Conservation (phyloP, 164 flowering plant genomes). For the Liriodendron chinense region DNA sequence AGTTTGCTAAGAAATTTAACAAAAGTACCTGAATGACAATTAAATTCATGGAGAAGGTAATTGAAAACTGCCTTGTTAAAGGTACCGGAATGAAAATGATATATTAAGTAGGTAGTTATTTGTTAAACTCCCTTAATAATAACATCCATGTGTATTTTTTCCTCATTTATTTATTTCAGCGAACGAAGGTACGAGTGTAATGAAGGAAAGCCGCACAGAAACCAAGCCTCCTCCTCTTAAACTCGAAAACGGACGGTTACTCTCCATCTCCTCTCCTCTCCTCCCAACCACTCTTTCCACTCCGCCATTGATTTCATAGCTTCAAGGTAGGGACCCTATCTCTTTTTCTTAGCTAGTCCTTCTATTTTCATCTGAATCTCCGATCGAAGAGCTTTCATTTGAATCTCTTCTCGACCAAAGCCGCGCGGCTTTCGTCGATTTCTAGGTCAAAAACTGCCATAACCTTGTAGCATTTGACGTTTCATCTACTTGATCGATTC, state of each 20-base stretch:
- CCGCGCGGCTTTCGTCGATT: constrained; percentile 7
- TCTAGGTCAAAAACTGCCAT: background rate
- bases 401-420: constrained; percentile 1
- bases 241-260: constrained; percentile 3
- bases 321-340: background rate
- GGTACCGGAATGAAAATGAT: no score
- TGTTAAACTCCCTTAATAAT: no score
- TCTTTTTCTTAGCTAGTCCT: background rate
- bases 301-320: background rate
- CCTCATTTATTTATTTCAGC: no score
- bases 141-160: no score
- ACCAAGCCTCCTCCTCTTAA: background rate
- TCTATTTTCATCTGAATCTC: constrained; percentile 3
- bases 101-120: no score
- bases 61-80: no score
- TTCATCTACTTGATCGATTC: background rate
- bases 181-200: background rate
- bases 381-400: constrained; percentile 13
- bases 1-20: no score
- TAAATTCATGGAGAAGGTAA: no score
- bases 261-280: background rate
- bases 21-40: no score
- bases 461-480: background rate
- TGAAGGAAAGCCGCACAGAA: background rate
- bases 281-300: background rate